Conservation (phyloP, 1,139 yeast species). For the Yamadazyma triangularis region DNA sequence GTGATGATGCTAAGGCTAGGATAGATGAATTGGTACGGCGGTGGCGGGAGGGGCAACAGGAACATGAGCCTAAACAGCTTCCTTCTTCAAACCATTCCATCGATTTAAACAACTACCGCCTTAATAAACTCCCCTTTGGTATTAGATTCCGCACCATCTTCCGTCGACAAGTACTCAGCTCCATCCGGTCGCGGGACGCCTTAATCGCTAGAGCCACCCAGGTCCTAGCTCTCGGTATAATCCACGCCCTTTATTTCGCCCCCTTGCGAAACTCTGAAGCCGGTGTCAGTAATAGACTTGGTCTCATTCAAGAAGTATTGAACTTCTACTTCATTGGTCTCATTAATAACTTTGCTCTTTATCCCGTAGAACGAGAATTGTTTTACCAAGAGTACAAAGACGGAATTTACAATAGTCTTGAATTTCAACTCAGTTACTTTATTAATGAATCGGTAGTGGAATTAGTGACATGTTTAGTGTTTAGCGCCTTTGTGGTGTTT, state of each 20-base stretch:
- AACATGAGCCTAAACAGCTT: background rate
- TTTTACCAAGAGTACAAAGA: conserved; percentile 79
- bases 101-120: conserved; percentile 5
- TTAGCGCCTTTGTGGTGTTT: conserved; percentile 59
- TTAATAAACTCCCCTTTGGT: conserved; percentile 18
- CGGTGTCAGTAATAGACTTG: conserved; percentile 64
- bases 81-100: no score
- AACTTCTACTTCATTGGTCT: conserved; percentile 77
- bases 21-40: conserved; percentile 29
- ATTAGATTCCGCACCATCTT: conserved; percentile 27
- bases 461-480: conserved; percentile 52
- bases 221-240: conserved; percentile 57
- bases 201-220: conserved; percentile 66
- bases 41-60: conserved; percentile 24
- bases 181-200: conserved; percentile 58
- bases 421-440: conserved; percentile 64
- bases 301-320: conserved; percentile 69
- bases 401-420: conserved; percentile 62
- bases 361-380: conserved; percentile 68
- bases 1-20: conserved; percentile 23
- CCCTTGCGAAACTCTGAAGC: conserved; percentile 57
- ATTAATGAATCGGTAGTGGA: conserved; percentile 75
- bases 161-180: conserved; percentile 38
- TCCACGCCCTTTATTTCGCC: conserved; percentile 67
- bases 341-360: conserved; percentile 69